Conservation (phyloP, 768 basidiomycete species). For the Phylloporus rhodoxanthus region DNA sequence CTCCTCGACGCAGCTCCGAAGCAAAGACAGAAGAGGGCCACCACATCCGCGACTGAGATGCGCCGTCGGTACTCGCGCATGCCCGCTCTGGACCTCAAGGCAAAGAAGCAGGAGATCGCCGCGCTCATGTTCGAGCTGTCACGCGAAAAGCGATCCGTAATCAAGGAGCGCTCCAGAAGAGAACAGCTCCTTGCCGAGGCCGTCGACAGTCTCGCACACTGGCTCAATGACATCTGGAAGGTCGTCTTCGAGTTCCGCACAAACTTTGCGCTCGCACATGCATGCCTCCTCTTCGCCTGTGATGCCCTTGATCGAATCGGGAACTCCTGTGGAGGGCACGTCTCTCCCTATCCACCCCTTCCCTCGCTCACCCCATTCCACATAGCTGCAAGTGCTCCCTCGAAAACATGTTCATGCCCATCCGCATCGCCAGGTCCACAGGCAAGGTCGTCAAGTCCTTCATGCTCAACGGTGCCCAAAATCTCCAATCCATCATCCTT, state of each 20-base stretch:
- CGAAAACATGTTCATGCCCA: constrained; percentile 40
- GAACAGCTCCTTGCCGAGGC: constrained; percentile 54
- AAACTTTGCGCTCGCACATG: constrained; percentile 47
- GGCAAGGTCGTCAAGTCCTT: constrained; percentile 47
- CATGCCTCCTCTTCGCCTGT: constrained; percentile 48
- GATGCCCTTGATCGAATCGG: constrained; percentile 43
- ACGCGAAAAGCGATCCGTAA: constrained; percentile 48
- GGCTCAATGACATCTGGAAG: constrained; percentile 62
- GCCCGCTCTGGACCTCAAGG: constrained; percentile 47
- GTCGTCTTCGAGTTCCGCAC: constrained; percentile 54
- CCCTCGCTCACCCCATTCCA: constrained; percentile 1
- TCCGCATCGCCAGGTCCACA: constrained; percentile 39
- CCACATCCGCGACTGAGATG: constrained; percentile 37
- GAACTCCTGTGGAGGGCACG: constrained; percentile 35
- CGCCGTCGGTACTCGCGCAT: constrained; percentile 35
- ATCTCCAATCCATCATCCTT: constrained; percentile 41
- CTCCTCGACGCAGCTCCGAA: constrained; percentile 42
- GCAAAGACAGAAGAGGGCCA: constrained; percentile 34
- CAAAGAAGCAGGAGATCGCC: constrained; percentile 52
- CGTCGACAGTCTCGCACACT: constrained; percentile 47
- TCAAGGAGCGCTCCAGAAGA: constrained; percentile 48
- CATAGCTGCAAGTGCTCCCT: constrained; percentile 52
- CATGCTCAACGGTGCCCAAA: constrained; percentile 41
- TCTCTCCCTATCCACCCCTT: constrained; percentile 9
- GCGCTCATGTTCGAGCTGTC: constrained; percentile 47